These are phyloP conservation scores for Chalaropsis thielavioides DNA, from an alignment of 2,329 filamentous ascomycete genomes.

Conservation along the genomic window DNA sequence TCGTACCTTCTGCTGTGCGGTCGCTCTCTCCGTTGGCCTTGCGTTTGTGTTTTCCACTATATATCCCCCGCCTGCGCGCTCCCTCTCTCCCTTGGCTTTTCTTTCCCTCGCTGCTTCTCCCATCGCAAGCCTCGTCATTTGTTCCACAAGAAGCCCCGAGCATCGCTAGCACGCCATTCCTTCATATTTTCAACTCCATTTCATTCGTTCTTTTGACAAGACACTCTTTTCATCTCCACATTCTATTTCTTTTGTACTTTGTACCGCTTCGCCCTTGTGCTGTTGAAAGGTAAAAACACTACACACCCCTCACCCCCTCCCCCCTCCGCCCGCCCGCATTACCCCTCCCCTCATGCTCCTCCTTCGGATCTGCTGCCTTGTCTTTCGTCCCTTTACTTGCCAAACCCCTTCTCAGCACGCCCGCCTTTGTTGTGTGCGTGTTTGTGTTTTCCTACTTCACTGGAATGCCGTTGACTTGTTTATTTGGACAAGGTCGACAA, in stretches of 20 bases:
- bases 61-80: background rate
- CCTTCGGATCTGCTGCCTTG: background rate
- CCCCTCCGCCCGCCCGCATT: no score
- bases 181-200: background rate
- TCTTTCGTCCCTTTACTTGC: background rate
- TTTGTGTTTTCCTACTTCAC: background rate
- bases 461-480: background rate
- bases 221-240: background rate
- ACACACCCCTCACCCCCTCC: background rate
- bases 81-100: background rate
- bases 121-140: background rate
- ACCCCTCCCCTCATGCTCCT: background rate
- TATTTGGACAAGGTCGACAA: background rate
- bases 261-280: background rate
- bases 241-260: background rate
- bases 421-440: background rate
- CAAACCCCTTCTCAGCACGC: background rate
- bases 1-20: conserved; percentile 14
- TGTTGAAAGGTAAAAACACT: conserved; percentile 5
- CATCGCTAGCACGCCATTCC: background rate
- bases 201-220: conserved; percentile 7
- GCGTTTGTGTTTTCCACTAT: background rate
- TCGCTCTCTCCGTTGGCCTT: conserved; percentile 11
- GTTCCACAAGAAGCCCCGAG: background rate
- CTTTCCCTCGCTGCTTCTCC: background rate